These are phyloP conservation scores for Phaeosphaeriaceae sp. DNA, from an alignment of 2,329 filamentous ascomycete genomes.

Conservation along the genomic window DNA sequence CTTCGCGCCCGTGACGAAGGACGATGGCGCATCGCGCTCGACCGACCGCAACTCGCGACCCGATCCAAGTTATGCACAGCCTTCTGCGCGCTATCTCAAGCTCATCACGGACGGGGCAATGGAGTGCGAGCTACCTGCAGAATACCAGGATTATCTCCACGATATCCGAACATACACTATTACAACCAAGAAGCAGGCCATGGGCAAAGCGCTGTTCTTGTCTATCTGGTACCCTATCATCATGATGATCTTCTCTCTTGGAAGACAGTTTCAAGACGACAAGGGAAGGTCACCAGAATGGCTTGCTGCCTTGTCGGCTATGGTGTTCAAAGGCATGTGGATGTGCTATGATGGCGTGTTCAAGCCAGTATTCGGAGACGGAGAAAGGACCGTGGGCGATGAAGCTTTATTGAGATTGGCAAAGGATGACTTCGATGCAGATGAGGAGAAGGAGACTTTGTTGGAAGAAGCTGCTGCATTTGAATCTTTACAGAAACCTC, in stretches of 20 bases:
- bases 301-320: slow-evolving; percentile 63
- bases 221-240: slow-evolving; percentile 67
- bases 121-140: slow-evolving; percentile 80
- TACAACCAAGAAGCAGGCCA: slow-evolving; percentile 70
- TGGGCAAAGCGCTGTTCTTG: slow-evolving; percentile 72
- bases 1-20: slow-evolving; percentile 65
- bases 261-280: slow-evolving; percentile 66
- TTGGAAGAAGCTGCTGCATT: slow-evolving; percentile 13
- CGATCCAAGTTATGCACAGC: slow-evolving; percentile 77
- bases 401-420: slow-evolving; percentile 14
- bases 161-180: slow-evolving; percentile 73
- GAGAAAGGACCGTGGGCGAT: slow-evolving; percentile 68
- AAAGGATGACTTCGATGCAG: background rate
- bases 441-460: slow-evolving; percentile 19
- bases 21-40: slow-evolving; percentile 27
- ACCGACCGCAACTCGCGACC: slow-evolving; percentile 64
- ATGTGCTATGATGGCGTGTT: slow-evolving; percentile 69
- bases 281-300: slow-evolving; percentile 74
- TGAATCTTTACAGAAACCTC: background rate
- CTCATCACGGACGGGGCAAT: slow-evolving; percentile 79
- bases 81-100: slow-evolving; percentile 83
- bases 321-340: slow-evolving; percentile 69
- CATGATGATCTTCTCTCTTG: slow-evolving; percentile 59
- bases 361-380: slow-evolving; percentile 80
- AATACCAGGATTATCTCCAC: slow-evolving; percentile 78